Percentiles rank a stretch among this genome's conserved stretches.
These are phyloP conservation scores for Amyloporia xantha DNA, from an alignment of 768 basidiomycete genomes.

Conservation along the genomic window DNA sequence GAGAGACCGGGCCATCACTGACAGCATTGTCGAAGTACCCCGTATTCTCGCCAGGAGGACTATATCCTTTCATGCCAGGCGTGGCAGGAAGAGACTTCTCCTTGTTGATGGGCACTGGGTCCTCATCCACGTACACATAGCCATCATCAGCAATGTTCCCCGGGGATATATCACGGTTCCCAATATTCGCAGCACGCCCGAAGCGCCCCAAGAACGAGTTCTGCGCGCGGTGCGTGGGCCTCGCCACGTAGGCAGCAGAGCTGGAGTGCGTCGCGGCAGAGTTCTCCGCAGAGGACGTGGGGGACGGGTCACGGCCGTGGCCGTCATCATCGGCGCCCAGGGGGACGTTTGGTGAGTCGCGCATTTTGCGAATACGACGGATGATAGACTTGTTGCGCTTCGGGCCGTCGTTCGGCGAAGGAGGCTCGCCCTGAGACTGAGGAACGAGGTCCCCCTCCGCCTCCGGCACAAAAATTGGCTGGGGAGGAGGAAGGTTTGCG, in stretches of 20 bases:
- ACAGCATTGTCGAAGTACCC: slow-evolving; percentile 47
- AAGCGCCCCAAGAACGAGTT: slow-evolving; percentile 78
- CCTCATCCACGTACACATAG: slow-evolving; percentile 58
- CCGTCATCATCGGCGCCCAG: slow-evolving; percentile 35
- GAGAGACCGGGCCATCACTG: slow-evolving; percentile 14
- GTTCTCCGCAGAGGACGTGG: slow-evolving; percentile 35
- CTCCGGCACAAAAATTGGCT: slow-evolving; percentile 74
- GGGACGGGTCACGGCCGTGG: slow-evolving; percentile 28
- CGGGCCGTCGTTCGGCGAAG: slow-evolving; percentile 34
- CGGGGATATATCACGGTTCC: slow-evolving; percentile 26
- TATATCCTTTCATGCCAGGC: slow-evolving; percentile 21
- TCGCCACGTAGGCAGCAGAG: slow-evolving; percentile 16
- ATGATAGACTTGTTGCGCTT: slow-evolving; percentile 80
- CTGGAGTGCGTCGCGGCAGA: slow-evolving; percentile 11
- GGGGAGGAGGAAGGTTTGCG: slow-evolving; percentile 64
- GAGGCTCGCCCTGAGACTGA: slow-evolving; percentile 24
- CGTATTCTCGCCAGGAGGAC: slow-evolving; percentile 22
- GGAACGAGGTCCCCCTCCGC: slow-evolving; percentile 17
- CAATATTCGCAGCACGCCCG: slow-evolving; percentile 30
- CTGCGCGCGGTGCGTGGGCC: slow-evolving; percentile 67
- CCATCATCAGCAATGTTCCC: slow-evolving; percentile 36
- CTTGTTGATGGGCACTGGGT: slow-evolving; percentile 28
- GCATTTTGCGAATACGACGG: slow-evolving; percentile 85
- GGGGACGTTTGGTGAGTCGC: slow-evolving; percentile 79
- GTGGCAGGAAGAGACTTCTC: slow-evolving; percentile 52